These are phyloP conservation scores for Aureobasidium vineae DNA, from an alignment of 2,329 filamentous ascomycete species.

Conservation along the genomic window DNA sequence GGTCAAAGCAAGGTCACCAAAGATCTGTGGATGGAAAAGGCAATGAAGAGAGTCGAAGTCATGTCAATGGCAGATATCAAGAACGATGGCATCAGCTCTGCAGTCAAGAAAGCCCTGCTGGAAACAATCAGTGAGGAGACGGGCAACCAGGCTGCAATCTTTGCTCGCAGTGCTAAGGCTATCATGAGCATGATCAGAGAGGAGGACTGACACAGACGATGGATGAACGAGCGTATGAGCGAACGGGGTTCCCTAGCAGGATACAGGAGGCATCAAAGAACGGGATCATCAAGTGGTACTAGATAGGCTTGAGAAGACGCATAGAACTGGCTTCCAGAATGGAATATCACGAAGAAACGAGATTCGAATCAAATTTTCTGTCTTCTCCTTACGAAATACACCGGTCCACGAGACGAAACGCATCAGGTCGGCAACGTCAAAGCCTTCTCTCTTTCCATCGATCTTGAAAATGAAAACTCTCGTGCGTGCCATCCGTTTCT, in stretches of 20 bases:
- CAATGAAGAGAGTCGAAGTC: neutral
- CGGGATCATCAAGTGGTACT: neutral
- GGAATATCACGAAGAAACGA: neutral
- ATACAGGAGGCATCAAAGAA: neutral
- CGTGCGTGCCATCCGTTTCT: neutral
- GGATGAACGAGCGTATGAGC: neutral
- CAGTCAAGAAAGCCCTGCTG: neutral
- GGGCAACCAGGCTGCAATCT: neutral
- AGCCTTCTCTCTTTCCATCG: neutral
- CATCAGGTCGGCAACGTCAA: neutral
- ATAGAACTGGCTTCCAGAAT: neutral
- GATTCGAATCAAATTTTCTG: neutral
- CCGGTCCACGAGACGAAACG: neutral
- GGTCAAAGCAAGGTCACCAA: neutral
- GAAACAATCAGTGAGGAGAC: neutral
- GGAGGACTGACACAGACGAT: neutral
- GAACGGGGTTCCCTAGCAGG: neutral
- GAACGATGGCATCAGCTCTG: neutral
- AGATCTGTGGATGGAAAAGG: neutral
- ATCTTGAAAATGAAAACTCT: neutral
- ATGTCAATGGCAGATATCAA: neutral
- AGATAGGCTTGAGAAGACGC: neutral
- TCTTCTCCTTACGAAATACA: neutral
- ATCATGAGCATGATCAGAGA: neutral
- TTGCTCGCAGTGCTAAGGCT: neutral